Conservation (phyloP, 1,284 basidiomycete species). For the Rhodotorula sp. region DNA sequence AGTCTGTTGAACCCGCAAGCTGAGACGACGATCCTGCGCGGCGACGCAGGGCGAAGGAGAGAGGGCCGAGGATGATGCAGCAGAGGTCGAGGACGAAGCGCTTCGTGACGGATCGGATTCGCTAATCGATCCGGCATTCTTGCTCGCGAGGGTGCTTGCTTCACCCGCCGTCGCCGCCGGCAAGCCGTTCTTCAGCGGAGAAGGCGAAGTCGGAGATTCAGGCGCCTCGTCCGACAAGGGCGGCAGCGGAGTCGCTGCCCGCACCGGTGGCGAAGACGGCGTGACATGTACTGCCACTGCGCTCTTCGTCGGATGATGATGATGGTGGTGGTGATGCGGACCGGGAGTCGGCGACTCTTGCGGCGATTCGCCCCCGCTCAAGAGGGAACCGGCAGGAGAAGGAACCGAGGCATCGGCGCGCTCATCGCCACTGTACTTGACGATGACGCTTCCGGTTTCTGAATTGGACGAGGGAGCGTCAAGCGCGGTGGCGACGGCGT, state of each 20-base stretch:
- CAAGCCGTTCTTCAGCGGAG: not conserved
- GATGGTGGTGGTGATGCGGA: not conserved
- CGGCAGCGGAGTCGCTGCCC: not conserved
- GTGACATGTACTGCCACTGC: not conserved
- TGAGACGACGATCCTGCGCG: conserved; percentile 9
- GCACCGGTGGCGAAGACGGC: not conserved
- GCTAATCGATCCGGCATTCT: too few species aligned
- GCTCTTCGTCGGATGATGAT: not conserved
- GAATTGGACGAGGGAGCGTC: not conserved
- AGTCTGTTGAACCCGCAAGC: conserved; percentile 11
- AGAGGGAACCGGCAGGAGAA: not conserved
- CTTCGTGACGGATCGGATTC: not conserved
- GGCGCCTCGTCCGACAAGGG: not conserved
- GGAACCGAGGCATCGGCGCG: not conserved
- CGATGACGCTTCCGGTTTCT: too few species aligned
- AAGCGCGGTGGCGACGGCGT: not conserved
- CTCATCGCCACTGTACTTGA: not conserved
- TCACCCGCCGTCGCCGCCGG: too few species aligned
- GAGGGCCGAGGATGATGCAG: not conserved
- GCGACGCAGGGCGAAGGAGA: conserved; percentile 5
- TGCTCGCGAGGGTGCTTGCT: too few species aligned
- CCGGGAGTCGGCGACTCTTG: conserved; percentile 15
- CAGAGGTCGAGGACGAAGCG: not conserved
- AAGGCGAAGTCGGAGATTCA: not conserved
- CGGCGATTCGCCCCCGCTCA: conserved; percentile 11